Conservation (phyloP, 176 grass and related monocot genomes). For the Carex cristatella region DNA sequence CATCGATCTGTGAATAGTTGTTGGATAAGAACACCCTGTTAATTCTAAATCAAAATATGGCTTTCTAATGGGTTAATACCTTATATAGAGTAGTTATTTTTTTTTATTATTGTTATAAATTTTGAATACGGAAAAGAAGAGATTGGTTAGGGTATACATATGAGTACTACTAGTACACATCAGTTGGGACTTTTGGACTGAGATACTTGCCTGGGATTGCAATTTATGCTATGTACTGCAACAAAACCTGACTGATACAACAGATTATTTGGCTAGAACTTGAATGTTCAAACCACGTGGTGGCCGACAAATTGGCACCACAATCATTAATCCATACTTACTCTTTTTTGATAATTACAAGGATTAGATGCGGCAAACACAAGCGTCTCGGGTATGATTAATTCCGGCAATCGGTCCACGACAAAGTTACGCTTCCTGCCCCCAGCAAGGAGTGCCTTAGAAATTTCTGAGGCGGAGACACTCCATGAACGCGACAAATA, state of each 20-base stretch:
- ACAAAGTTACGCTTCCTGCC: constrained; percentile 45
- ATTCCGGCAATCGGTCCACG: constrained; percentile 38
- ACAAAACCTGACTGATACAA: background rate
- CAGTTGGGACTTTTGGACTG: background rate
- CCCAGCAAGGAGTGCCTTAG: constrained; percentile 48
- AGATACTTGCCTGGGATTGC: background rate
- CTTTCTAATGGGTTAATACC: background rate
- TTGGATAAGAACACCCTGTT: background rate
- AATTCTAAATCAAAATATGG: background rate
- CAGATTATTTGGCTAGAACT: background rate
- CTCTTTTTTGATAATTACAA: constrained; percentile 23
- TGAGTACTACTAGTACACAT: background rate
- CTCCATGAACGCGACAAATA: constrained; percentile 63
- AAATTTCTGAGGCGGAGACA: constrained; percentile 57
- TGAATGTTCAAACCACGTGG: background rate
- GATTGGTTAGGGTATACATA: background rate
- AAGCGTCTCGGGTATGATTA: constrained; percentile 38
- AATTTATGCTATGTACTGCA: background rate
- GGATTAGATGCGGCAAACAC: constrained; percentile 36
- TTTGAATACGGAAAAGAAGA: background rate
- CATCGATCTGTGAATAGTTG: constrained; percentile 4
- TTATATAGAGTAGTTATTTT: background rate
- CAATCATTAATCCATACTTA: constrained; percentile 15
- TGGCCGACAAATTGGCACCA: background rate
- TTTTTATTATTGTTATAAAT: background rate